These are phyloP conservation scores for Penicillium freii DNA, from an alignment of 2,329 filamentous ascomycete genomes.

Conservation along the genomic window DNA sequence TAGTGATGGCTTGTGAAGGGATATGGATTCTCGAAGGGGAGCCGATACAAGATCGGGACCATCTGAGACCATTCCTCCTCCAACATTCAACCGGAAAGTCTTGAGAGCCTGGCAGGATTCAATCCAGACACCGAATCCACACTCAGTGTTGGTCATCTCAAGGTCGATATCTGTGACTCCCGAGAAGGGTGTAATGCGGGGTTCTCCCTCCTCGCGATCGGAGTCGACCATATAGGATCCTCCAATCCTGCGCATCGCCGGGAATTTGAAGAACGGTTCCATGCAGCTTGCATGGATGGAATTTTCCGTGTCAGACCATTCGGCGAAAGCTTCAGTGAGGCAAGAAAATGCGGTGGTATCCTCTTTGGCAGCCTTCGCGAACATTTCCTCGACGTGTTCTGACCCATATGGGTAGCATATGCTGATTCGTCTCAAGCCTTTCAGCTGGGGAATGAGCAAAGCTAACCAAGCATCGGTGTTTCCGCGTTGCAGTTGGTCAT, in stretches of 20 bases:
- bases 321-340: background rate
- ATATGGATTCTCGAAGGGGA: background rate
- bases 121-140: conserved; percentile 1
- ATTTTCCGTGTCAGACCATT: background rate
- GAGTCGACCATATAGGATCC: background rate
- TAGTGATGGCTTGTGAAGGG: background rate
- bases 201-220: background rate
- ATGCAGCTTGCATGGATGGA: background rate
- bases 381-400: background rate
- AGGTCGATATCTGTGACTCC: conserved; percentile 1
- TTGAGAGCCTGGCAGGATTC: conserved; percentile 1
- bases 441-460: conserved; percentile 2
- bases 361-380: background rate
- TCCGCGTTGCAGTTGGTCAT: background rate
- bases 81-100: background rate
- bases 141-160: background rate
- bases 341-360: background rate
- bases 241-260: background rate
- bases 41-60: background rate
- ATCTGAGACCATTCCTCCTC: background rate
- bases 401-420: background rate
- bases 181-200: background rate
- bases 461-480: conserved; percentile 4
- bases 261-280: conserved; percentile 4
- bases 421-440: background rate